These are phyloP conservation scores for Vitis hybrid DNA, from an alignment of 177 flowering plant genomes.

Conservation along the genomic window DNA sequence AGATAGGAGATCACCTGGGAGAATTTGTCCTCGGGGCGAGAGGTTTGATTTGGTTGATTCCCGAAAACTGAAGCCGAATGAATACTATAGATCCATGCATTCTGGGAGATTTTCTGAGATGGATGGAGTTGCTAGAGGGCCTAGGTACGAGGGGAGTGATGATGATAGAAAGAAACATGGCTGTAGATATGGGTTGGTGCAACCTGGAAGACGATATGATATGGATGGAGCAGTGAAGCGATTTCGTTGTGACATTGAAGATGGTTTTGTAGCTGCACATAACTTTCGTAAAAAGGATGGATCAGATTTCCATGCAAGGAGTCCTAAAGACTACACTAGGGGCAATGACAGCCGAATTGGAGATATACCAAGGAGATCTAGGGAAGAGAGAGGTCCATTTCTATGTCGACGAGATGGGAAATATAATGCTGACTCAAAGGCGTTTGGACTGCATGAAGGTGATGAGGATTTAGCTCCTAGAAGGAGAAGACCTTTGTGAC, in stretches of 20 bases:
- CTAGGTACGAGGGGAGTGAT: slow-evolving; percentile 31
- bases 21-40: slow-evolving; percentile 23
- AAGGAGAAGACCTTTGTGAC: slow-evolving; percentile 25
- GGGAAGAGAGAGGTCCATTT: slow-evolving; percentile 21
- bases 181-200: slow-evolving; percentile 30
- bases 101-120: slow-evolving; percentile 38
- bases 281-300: slow-evolving; percentile 20
- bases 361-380: slow-evolving; percentile 24
- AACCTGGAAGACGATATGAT: slow-evolving; percentile 24
- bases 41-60: slow-evolving; percentile 34
- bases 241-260: slow-evolving; percentile 24
- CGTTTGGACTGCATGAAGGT: neutral
- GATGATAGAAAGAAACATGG: slow-evolving; percentile 37
- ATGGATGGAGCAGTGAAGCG: slow-evolving; percentile 25
- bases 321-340: slow-evolving; percentile 24
- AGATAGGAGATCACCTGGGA: slow-evolving; percentile 41
- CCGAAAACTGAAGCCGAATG: slow-evolving; percentile 37
- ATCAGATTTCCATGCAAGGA: slow-evolving; percentile 26
- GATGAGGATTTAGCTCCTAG: slow-evolving; percentile 28
- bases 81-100: slow-evolving; percentile 32
- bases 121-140: slow-evolving; percentile 25
- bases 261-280: slow-evolving; percentile 17
- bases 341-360: slow-evolving; percentile 26
- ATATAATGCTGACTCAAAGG: no score
- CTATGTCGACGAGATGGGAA: slow-evolving; percentile 20